These are phyloP conservation scores for Delphinella strobiligena DNA, from an alignment of 2,329 filamentous ascomycete species.

Conservation along the genomic window DNA sequence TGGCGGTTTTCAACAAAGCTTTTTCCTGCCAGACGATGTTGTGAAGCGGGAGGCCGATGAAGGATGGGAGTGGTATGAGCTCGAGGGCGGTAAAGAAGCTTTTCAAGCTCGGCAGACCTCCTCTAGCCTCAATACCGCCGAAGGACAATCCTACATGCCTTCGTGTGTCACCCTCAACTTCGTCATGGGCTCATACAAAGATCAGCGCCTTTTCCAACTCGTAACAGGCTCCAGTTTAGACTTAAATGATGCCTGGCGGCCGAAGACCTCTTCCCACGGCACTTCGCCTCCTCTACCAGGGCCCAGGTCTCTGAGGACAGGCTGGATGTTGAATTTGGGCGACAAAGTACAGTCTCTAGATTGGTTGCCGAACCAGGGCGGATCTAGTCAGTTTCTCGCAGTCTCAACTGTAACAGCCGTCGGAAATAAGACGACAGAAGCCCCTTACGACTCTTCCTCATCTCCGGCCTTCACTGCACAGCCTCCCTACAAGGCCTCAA, in stretches of 20 bases:
- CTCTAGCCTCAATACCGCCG: conserved; percentile 21
- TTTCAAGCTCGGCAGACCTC: conserved; percentile 33
- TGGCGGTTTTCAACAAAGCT: conserved; percentile 30
- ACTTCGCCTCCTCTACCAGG: conserved; percentile 11
- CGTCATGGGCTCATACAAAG: conserved; percentile 37
- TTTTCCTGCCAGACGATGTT: conserved; percentile 30
- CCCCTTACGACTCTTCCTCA: conserved; percentile 19
- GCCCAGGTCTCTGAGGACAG: conserved; percentile 24
- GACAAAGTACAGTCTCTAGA: conserved; percentile 38
- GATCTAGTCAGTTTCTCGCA: conserved; percentile 44
- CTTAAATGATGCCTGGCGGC: conserved; percentile 33
- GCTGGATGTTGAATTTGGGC: conserved; percentile 47
- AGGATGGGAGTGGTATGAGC: conserved; percentile 43
- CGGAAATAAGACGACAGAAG: conserved; percentile 22
- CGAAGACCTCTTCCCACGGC: conserved; percentile 10
- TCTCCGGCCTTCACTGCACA: conserved; percentile 41
- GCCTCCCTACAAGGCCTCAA: conserved; percentile 33
- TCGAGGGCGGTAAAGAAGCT: conserved; percentile 24
- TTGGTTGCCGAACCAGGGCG: conserved; percentile 30
- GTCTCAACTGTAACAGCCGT: conserved; percentile 23
- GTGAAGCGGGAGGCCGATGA: conserved; percentile 32
- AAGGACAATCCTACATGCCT: conserved; percentile 32
- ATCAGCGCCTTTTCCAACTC: conserved; percentile 32
- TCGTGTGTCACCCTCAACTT: conserved; percentile 15
- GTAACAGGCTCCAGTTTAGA: conserved; percentile 30